Evolutionary conservation across 1,139 yeast genomes (phyloP), one percentile per base, ranked within the genome.

Genomic region (Hansenula sp.): DNA sequence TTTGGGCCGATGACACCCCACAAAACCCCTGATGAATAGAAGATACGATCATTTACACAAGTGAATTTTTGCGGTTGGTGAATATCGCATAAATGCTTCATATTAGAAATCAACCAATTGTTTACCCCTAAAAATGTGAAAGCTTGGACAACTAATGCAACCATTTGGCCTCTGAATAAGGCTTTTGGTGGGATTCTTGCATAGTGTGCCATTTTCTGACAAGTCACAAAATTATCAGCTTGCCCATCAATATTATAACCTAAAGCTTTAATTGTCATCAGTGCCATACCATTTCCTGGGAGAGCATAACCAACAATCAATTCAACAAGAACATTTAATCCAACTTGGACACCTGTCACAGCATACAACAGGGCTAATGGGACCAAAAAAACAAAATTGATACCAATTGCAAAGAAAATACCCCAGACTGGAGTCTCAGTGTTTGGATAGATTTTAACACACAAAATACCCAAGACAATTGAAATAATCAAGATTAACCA

Each of bases 1-100:
- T 74, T 68, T 21, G 90, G 90, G 24, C 88, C 89, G 54, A 84
- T 79, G 40, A 77, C 77, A 49, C 88, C 87, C 78, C 81, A 79
- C 21, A 77, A 63, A 15, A 79, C 75, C 10, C 81, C 72, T n/a
- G 81, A 71, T 36, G 75, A 63, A 62, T 68, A 80, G 58, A 65
- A 76, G 1, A 79, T 72, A 34, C 60, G 64, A 16, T 72, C 69
- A 38, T 59, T 65, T 29, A 77, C 76, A 58, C 79, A 74, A 4
- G 70, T 63, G 54, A 74, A 74, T 41, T 66, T 67, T 34, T 70
- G 63, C 9, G 57, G 42, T 46, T 77, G 78, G 29, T 57, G 53
- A 15, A 69, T 62, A 3, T 61, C 59, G 61, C 87, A 81, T 51
- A 76, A 65, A 41, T 70, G 74, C n/a, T 64, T 59, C 46, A 78